Base-by-base conservation (phyloP, 106 monocot genomes). In the Dioscorea alata region DNA sequence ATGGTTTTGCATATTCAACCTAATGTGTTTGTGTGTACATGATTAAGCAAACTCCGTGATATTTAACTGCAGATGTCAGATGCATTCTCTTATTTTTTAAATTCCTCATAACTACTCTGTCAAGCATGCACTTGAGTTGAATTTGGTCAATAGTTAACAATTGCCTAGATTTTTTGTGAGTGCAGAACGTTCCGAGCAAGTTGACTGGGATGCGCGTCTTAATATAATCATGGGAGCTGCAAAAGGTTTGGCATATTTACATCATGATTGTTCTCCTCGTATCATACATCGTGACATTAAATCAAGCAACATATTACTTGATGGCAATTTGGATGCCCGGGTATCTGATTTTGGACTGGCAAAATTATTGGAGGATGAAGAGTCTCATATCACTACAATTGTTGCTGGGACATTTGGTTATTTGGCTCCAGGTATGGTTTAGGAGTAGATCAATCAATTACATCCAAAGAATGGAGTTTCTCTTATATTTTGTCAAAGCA, bases 341-440 rank as follows among this genome's bases (percentile, higher is more conserved):
- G 96, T 97, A 23, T 97, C 96, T 54, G 96, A 97, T 73, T 97
- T 97, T 74, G 96, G 96, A 67, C 89, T 97, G 33, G 96, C 96
- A 63, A 97, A 97, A 75, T 63, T 92, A 49, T 80, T 97, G 73
- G 92, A 86, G 73, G 96, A 97, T 63, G 92, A 92, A 79, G 82
- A 92, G 51, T 86, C 96, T 42, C 96, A 97, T 71, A 97, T 97
- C 49, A 97, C 96, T 34, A 97, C 96, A 15, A 84, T 92, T 60
- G 92, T 97, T 71, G 96, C 96, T 32, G 96, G 96, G 73, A 97
- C 96, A 64, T 97, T 97, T 83, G 96, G 96, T 65, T 97, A 97
- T 76, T 80, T 97, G 57, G 96, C 96, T 74, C 96, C 96, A 86
- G 96, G 96, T 97, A 84, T 59, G 74, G 7, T 7, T 57, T 16